Percentiles rank a stretch among this genome's conserved stretches.
These are phyloP conservation scores for Zygoascus hellenicus DNA, from an alignment of 1,139 yeast genomes.

Conservation along the genomic window DNA sequence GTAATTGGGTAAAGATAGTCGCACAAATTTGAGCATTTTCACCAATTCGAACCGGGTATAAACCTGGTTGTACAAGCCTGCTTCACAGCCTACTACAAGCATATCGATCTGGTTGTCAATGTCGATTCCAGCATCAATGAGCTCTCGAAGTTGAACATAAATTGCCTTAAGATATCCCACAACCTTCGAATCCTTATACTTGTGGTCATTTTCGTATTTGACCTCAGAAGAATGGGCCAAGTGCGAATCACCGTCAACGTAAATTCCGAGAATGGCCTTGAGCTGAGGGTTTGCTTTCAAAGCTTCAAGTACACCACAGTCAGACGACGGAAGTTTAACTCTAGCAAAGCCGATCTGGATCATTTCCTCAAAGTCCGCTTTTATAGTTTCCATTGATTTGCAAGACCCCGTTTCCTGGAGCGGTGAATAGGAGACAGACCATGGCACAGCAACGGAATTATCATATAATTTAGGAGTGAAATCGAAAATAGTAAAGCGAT, in stretches of 20 bases:
- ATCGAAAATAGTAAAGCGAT: background rate
- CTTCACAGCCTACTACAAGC: slow-evolving; percentile 27
- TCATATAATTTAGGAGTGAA: slow-evolving; percentile 1
- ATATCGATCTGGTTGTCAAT: slow-evolving; percentile 23
- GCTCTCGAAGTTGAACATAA: slow-evolving; percentile 21
- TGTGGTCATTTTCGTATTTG: background rate
- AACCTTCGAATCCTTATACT: background rate
- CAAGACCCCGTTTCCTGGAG: slow-evolving; percentile 67
- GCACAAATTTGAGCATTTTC: slow-evolving; percentile 23
- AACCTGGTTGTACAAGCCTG: slow-evolving; percentile 23
- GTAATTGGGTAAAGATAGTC: slow-evolving; percentile 15
- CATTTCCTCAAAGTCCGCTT: slow-evolving; percentile 53
- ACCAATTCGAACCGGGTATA: slow-evolving; percentile 26
- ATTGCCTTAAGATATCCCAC: slow-evolving; percentile 16
- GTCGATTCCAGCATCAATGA: slow-evolving; percentile 11
- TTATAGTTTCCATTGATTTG: slow-evolving; percentile 55
- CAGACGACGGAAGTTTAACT: slow-evolving; percentile 24
- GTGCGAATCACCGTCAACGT: slow-evolving; percentile 14
- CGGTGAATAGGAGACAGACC: slow-evolving; percentile 81
- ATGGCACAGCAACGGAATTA: slow-evolving; percentile 34
- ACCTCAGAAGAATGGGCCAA: slow-evolving; percentile 7
- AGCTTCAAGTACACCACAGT: slow-evolving; percentile 25
- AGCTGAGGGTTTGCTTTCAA: slow-evolving; percentile 15
- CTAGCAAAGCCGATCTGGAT: slow-evolving; percentile 32
- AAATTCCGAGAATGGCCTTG: slow-evolving; percentile 24